Base-by-base conservation (phyloP, 441 rosid species). In the Dalechampia spathulata region DNA sequence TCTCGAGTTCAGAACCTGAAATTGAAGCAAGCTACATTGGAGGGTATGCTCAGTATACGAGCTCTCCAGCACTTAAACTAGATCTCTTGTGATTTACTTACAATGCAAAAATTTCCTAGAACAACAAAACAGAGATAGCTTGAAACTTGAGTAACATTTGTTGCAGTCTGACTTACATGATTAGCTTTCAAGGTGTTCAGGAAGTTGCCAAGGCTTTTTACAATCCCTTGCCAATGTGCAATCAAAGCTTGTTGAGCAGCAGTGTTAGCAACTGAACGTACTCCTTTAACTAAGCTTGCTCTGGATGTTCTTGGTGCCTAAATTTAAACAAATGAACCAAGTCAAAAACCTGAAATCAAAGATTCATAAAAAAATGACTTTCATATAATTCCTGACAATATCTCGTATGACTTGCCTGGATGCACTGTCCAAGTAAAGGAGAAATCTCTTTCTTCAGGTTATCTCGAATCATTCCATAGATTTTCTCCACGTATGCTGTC, bases 271-370 rank as follows among this genome's bases (percentile, higher is more conserved):
- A 88, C 87, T 1, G 96, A 86, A 27, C 98, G 96, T 20, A 84
- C 77, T 63, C 99, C 98, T 82, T 94, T 94, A 36, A 94, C 99
- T 63, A 94, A 72, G 82, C 99, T 90, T 57, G 99, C 99, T 71
- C 99, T 78, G 46, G 99, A 90, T 73, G 98, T 94, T 80, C 99
- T 83, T 49, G 99, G 99, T 32, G 98, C 99, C 98, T 94, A 44
- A 56, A 11, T 46, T 28, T 43, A 65, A 47, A 50, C 43, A 58
- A 20, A 52, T 17, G 49, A 22, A n/a, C n/a, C n/a, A n/a, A n/a
- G n/a, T n/a, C n/a, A n/a, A 43, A 7, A 34, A 38, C 27, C 10
- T 1, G 40, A 51, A 62, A 52, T 10, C 16, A 15, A 15, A n/a
- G n/a, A n/a, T n/a, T n/a, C n/a, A n/a, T n/a, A n/a, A n/a, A n/a